Base-by-base conservation (phyloP, 331 rosid species). In the Stylosanthes scabra region DNA sequence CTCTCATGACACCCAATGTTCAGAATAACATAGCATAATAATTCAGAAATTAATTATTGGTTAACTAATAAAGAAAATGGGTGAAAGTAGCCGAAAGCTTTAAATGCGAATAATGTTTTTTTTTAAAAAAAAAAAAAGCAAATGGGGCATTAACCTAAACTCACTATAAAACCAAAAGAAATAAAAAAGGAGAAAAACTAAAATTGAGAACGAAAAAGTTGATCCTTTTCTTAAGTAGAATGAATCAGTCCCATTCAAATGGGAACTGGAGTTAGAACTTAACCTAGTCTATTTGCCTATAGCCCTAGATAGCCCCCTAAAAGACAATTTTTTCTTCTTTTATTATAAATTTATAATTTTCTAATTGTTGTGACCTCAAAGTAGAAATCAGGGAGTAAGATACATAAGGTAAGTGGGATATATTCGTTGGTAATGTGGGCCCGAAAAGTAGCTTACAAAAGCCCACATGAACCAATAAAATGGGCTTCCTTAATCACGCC, bases 401-500 rank as follows among this genome's bases (percentile, higher is more conserved):
- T 20, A 34, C 6, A 34, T 34, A 34, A 34, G 58, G 74, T 16
- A 34, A 50, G 27, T 5, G 11, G 66, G 41, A 7, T 50, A 51
- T 59, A 37, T 28, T 68, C 15, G 50, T 63, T 67, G 41, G 44
- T 2, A 8, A 34, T 6, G 64, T 76, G 87, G 88, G 83, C 15
- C 76, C 87, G 50, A 47, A 40, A 74, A 74, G 68, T 63, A 14
- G 70, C 11, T 11, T 41, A 27, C 41, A 46, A 54, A 69, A 85
- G 90, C 86, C 89, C 88, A 78, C 63, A 71, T 29, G 0, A 77
- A 51, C 82, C 81, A 78, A 78, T 84, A 1, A 47, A 45, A 9
- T 77, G 90, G 93, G 82, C 88, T 82, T 79, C 42, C 76, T 72
- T 28, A 41, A 44, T 81, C 86, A 83, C 74, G 78, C 76, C 44